Conservation (phyloP, 306 rosid genomes). For the Fragaria ananassa region DNA sequence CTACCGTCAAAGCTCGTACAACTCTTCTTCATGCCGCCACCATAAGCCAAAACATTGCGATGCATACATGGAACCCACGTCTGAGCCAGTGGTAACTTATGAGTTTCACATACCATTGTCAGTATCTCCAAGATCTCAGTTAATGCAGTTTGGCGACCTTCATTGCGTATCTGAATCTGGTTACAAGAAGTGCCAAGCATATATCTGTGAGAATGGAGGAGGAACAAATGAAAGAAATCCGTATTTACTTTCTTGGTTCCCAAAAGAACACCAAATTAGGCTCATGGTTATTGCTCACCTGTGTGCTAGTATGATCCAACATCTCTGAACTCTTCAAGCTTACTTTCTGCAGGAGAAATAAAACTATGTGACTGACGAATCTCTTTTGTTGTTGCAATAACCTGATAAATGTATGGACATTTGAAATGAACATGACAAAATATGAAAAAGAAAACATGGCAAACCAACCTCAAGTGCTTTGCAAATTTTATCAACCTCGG, state of each 20-base stretch:
- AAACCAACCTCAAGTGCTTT: slow-evolving; percentile 89
- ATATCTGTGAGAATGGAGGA: slow-evolving; percentile 62
- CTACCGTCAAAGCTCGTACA: slow-evolving; percentile 77
- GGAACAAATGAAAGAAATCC: slow-evolving; percentile 40
- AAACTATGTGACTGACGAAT: slow-evolving; percentile 34
- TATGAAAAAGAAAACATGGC: not conserved
- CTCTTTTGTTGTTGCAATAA: not conserved
- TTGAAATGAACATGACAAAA: not conserved
- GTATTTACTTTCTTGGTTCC: slow-evolving; percentile 21
- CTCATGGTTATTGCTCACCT: slow-evolving; percentile 48
- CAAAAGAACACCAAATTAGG: slow-evolving; percentile 17
- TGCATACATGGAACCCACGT: slow-evolving; percentile 97
- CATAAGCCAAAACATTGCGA: slow-evolving; percentile 70
- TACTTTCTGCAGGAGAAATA: slow-evolving; percentile 69
- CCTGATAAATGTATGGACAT: slow-evolving; percentile 3
- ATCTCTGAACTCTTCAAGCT: slow-evolving; percentile 72
- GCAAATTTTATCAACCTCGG: slow-evolving; percentile 82
- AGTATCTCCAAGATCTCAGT: slow-evolving; percentile 80
- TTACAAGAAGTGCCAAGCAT: slow-evolving; percentile 78
- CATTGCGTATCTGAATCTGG: slow-evolving; percentile 68
- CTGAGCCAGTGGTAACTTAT: slow-evolving; percentile 84
- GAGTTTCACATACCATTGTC: slow-evolving; percentile 76
- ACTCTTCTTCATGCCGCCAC: slow-evolving; percentile 73
- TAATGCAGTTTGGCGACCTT: slow-evolving; percentile 72
- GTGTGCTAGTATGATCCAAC: slow-evolving; percentile 55